These are phyloP conservation scores for Leccinellum luteum DNA, from an alignment of 768 basidiomycete species.

Conservation along the genomic window DNA sequence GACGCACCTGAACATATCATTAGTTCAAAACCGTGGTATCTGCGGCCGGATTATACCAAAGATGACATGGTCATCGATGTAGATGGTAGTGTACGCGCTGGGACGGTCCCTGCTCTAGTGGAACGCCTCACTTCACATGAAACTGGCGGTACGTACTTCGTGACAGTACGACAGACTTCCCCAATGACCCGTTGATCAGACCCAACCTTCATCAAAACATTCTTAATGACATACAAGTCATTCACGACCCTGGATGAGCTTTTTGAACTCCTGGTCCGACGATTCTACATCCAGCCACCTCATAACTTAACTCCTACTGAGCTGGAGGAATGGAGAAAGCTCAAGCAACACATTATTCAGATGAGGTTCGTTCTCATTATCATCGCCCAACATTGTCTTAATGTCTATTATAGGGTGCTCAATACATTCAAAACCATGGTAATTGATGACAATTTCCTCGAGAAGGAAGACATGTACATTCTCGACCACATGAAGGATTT, in stretches of 20 bases:
- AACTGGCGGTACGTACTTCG: slow-evolving; percentile 60
- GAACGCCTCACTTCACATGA: slow-evolving; percentile 92
- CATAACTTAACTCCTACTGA: slow-evolving; percentile 59
- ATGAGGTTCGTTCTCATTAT: slow-evolving; percentile 59
- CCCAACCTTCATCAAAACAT: slow-evolving; percentile 78
- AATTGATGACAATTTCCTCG: slow-evolving; percentile 76
- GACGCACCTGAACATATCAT: slow-evolving; percentile 48
- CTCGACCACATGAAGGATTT: slow-evolving; percentile 83
- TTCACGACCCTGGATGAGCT: slow-evolving; percentile 84
- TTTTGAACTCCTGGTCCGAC: slow-evolving; percentile 73
- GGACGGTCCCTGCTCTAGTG: slow-evolving; percentile 81
- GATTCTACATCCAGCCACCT: slow-evolving; percentile 80
- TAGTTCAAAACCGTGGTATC: slow-evolving; percentile 72
- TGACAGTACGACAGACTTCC: not conserved
- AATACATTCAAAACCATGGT: slow-evolving; percentile 92
- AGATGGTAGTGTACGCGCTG: slow-evolving; percentile 82
- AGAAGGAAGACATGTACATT: slow-evolving; percentile 82
- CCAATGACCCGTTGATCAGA: slow-evolving; percentile 41
- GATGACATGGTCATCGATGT: slow-evolving; percentile 83
- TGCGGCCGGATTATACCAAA: slow-evolving; percentile 75
- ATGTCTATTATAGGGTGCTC: slow-evolving; percentile 51
- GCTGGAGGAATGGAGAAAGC: slow-evolving; percentile 72
- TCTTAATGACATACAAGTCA: slow-evolving; percentile 95
- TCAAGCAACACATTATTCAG: slow-evolving; percentile 86
- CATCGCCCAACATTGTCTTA: not conserved